Evolutionary conservation across 2,329 filamentous ascomycete species (phyloP).

Genomic region (Cordyceps javanica): DNA sequence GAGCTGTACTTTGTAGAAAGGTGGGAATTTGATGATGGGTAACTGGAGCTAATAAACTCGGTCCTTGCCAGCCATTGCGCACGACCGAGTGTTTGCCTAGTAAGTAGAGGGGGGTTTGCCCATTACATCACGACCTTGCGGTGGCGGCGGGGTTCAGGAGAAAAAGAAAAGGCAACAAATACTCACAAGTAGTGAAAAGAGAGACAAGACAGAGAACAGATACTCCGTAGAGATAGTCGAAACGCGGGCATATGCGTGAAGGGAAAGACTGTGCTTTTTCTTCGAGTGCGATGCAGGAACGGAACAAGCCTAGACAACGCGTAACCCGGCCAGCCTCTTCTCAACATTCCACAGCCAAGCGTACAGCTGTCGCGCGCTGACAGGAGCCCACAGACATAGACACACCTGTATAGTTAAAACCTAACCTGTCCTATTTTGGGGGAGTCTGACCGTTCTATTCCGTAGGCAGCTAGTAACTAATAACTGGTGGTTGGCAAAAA

Average conservation of each 20-base stretch:
- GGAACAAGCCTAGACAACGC: background rate
- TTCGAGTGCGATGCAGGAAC: background rate
- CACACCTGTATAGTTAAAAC: no score
- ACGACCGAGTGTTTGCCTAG: background rate
- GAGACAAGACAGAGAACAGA: background rate
- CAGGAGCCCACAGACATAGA: background rate
- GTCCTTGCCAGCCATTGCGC: background rate
- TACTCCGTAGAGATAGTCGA: no score
- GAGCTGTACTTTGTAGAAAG: background rate
- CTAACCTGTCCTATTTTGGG: no score
- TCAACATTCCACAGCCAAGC: background rate
- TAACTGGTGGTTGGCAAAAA: background rate
- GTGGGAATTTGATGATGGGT: background rate
- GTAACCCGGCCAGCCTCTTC: background rate
- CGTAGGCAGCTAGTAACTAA: background rate
- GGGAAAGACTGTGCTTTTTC: background rate
- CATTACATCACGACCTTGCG: background rate
- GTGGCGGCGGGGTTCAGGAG: background rate
- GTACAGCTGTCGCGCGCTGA: background rate
- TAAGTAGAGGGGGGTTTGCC: background rate
- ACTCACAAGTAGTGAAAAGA: background rate
- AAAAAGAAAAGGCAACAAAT: background rate
- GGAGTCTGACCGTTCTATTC: background rate
- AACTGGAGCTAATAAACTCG: no score
- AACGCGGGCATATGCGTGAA: no score